Percentiles rank a stretch among this genome's conserved stretches.
Evolutionary conservation across 176 grass and related monocot species (phyloP).

Genomic region (Zizania latifolia): DNA sequence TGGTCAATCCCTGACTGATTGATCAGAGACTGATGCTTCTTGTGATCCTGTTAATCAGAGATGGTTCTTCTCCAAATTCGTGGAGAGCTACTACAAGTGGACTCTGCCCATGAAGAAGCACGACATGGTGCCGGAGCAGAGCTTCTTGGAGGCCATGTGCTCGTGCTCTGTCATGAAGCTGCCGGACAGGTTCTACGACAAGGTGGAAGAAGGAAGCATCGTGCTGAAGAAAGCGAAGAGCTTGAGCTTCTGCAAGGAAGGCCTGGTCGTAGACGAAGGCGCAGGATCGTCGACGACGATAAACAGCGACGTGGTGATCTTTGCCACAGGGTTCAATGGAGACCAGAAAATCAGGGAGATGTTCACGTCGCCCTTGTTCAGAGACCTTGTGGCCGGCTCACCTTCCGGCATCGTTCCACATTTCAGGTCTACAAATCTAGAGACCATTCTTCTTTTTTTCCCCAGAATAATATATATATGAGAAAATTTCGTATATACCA

Average conservation of each 20-base stretch:
- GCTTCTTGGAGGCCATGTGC: slow-evolving; percentile 29
- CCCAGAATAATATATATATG: too few species aligned
- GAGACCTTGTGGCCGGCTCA: slow-evolving; percentile 24
- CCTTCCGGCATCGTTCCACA: slow-evolving; percentile 32
- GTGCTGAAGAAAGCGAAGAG: slow-evolving; percentile 36
- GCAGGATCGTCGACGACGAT: not conserved
- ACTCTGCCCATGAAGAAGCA: slow-evolving; percentile 31
- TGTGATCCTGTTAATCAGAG: slow-evolving; percentile 7
- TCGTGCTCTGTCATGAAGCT: slow-evolving; percentile 16
- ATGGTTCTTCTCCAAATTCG: slow-evolving; percentile 38
- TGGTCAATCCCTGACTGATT: too few species aligned
- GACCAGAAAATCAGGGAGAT: slow-evolving; percentile 43
- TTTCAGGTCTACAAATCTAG: slow-evolving; percentile 26
- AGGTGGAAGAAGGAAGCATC: slow-evolving; percentile 44
- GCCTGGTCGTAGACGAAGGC: slow-evolving; percentile 32
- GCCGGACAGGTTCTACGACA: slow-evolving; percentile 42
- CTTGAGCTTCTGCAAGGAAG: slow-evolving; percentile 41
- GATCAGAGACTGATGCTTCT: too few species aligned
- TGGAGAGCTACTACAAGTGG: slow-evolving; percentile 39
- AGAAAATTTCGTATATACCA: too few species aligned
- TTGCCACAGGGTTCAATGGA: slow-evolving; percentile 31
- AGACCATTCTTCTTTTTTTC: too few species aligned
- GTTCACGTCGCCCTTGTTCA: slow-evolving; percentile 35
- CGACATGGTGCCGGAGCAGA: slow-evolving; percentile 44
- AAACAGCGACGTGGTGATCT: slow-evolving; percentile 34